Evolutionary conservation across 225 moss, liverwort and hornwort species (phyloP), one percentile per base, ranked within the genome.

Genomic region (Climacium dendroides): DNA sequence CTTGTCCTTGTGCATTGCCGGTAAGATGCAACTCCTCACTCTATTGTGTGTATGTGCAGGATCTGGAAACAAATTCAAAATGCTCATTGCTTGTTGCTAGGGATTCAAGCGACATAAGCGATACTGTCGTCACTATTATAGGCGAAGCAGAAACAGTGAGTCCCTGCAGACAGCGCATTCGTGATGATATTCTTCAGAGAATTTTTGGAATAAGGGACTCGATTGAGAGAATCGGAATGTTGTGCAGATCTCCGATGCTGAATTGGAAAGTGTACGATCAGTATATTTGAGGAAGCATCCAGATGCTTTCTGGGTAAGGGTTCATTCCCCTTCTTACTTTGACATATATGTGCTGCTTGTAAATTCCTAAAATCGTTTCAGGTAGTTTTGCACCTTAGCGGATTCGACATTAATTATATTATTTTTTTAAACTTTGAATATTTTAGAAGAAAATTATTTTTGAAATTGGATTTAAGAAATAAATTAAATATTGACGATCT

Each of bases 1-100:
- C 60, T 41, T 25, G 23, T 83, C 14, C 65, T 78, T 83, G 64
- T 52, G 72, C 73, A 48, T 78, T 72, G 70, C 23, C 26, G 43
- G 16, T 78, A 47, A 82, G 72, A 82, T 84, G 61, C 50, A 58
- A 50, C 67, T 39, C 35, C 41, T 88, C 75, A 90, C 71, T 83
- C 57, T 50, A 71, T 67, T 79, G 20, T 66, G 55, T 65, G 61
- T 71, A 81, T 87, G 84, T 88, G 78, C 93, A 97, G 97, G 96
- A 99, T 89, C 85, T 99, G 89, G 97, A 97, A 90, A 89, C 78
- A 61, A 95, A 95, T 92, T 52, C 96, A 29, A 97, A 95, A 90
- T 99, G 98, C 87, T 97, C 98, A 64, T 86, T 99, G 89, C 96
- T 99, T 63, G 87, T 99, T 81, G 90, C 97, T 66, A 96, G 93